Percentiles rank a stretch among this genome's conserved stretches.
Evolutionary conservation across 371 early-diverging fungal species (phyloP).

Genomic region (Syncephalastrum racemosum): DNA sequence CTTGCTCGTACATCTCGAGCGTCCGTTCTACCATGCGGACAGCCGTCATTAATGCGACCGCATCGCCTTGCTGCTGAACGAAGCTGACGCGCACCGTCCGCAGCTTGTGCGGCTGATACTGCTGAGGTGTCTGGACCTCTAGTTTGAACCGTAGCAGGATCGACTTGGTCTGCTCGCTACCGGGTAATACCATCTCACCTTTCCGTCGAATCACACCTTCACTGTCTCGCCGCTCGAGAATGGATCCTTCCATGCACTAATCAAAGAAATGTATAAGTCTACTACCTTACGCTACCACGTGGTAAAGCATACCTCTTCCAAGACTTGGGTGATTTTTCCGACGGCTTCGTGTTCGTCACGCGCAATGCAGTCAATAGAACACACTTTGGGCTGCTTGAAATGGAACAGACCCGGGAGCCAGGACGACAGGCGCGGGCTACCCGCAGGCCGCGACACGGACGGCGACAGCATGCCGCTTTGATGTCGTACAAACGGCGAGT

Average conservation of each 20-base stretch:
- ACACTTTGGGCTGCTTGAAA: conserved; percentile 29
- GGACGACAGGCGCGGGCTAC: conserved; percentile 16
- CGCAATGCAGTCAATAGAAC: conserved; percentile 44
- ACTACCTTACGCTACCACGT: background rate
- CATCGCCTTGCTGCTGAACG: conserved; percentile 52
- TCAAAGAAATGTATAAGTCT: background rate
- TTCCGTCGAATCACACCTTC: conserved; percentile 42
- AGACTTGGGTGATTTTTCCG: conserved; percentile 40
- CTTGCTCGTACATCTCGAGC: conserved; percentile 40
- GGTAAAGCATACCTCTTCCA: conserved; percentile 44
- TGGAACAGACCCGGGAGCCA: conserved; percentile 27
- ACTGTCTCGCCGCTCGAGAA: conserved; percentile 36
- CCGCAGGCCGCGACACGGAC: background rate
- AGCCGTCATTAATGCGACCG: conserved; percentile 40
- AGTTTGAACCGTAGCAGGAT: conserved; percentile 35
- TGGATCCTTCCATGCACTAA: conserved; percentile 41
- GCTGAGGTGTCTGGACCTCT: conserved; percentile 28
- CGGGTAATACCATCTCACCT: conserved; percentile 39
- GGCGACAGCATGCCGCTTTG: too few species aligned
- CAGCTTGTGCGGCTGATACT: conserved; percentile 13
- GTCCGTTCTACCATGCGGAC: conserved; percentile 38
- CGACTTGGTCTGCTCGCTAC: conserved; percentile 25
- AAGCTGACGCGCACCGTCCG: conserved; percentile 35
- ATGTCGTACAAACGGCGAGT: too few species aligned
- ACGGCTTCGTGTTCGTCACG: conserved; percentile 46